Evolutionary conservation across 2,329 filamentous ascomycete species (phyloP).

Genomic region (Diaporthe eres): DNA sequence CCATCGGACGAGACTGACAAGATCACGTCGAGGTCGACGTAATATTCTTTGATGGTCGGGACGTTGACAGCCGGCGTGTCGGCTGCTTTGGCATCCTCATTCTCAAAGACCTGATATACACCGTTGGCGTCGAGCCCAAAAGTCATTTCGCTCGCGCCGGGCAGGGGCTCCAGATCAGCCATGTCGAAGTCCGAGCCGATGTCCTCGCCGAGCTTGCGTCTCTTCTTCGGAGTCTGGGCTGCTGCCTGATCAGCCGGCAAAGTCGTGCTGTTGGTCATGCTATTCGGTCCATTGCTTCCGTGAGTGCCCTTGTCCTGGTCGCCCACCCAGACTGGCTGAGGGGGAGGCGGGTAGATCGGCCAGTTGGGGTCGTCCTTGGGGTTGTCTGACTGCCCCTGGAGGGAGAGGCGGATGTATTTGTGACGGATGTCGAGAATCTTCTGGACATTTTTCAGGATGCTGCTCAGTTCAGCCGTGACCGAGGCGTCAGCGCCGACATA

Average conservation of each 20-base stretch:
- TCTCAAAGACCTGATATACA: slow-evolving; percentile 93
- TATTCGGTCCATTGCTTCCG: slow-evolving; percentile 52
- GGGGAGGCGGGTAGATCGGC: slow-evolving; percentile 92
- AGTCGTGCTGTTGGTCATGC: slow-evolving; percentile 59
- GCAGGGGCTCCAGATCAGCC: slow-evolving; percentile 81
- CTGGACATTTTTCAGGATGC: slow-evolving; percentile 92
- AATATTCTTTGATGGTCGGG: slow-evolving; percentile 95
- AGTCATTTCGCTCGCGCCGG: slow-evolving; percentile 77
- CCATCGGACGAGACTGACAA: slow-evolving; percentile 94
- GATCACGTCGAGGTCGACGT: slow-evolving; percentile 92
- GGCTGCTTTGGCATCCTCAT: slow-evolving; percentile 70
- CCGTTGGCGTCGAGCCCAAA: slow-evolving; percentile 87
- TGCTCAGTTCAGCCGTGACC: slow-evolving; percentile 85
- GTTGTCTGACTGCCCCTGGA: slow-evolving; percentile 87
- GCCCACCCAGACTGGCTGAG: slow-evolving; percentile 89
- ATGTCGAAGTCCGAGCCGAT: slow-evolving; percentile 95
- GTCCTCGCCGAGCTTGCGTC: slow-evolving; percentile 87
- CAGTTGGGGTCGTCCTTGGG: slow-evolving; percentile 87
- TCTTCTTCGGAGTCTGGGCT: slow-evolving; percentile 64
- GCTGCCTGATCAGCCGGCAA: slow-evolving; percentile 54
- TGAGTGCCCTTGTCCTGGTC: slow-evolving; percentile 54
- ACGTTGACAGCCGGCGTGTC: slow-evolving; percentile 82
- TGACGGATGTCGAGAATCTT: slow-evolving; percentile 88
- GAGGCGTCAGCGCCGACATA: slow-evolving; percentile 81
- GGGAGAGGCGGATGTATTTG: slow-evolving; percentile 88